These are phyloP conservation scores for Epithele typhae DNA, from an alignment of 768 basidiomycete species.

Conservation along the genomic window DNA sequence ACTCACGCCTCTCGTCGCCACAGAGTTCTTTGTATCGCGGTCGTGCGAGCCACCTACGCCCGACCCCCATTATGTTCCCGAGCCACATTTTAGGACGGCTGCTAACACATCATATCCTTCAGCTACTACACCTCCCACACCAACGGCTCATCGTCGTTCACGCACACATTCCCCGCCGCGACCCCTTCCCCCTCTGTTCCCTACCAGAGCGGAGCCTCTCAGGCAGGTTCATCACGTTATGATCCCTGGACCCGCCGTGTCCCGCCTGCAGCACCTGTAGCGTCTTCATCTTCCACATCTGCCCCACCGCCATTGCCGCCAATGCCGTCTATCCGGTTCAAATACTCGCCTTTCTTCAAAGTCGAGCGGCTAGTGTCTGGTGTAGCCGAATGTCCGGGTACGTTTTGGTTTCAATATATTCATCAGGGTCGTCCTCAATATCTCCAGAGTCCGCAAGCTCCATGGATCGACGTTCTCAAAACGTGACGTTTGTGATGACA, in stretches of 20 bases:
- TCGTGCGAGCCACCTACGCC: too few species aligned
- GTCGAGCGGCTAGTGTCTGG: constrained; percentile 61
- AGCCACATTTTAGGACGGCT: too few species aligned
- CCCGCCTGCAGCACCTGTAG: constrained; percentile 27
- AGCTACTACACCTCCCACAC: constrained; percentile 12
- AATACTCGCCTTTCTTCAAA: constrained; percentile 72
- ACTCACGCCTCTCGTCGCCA: not conserved
- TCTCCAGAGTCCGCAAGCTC: constrained; percentile 66
- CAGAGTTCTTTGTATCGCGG: too few species aligned
- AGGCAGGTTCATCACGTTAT: too few species aligned
- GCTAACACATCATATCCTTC: too few species aligned
- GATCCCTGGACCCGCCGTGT: constrained; percentile 50
- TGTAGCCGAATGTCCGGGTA: constrained; percentile 78
- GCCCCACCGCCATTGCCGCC: constrained; percentile 22
- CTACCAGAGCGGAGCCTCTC: constrained; percentile 9
- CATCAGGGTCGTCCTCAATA: constrained; percentile 1
- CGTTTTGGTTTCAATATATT: constrained; percentile 8
- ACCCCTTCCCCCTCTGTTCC: constrained; percentile 5
- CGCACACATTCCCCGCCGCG: constrained; percentile 3
- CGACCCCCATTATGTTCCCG: too few species aligned
- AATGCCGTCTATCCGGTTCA: constrained; percentile 61
- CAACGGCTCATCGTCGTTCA: constrained; percentile 9
- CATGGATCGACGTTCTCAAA: constrained; percentile 70
- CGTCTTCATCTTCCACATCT: constrained; percentile 29
- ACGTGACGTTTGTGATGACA: constrained; percentile 58